Base-by-base conservation (phyloP, 257 asterid genomes). In the Capsicum chinense region DNA sequence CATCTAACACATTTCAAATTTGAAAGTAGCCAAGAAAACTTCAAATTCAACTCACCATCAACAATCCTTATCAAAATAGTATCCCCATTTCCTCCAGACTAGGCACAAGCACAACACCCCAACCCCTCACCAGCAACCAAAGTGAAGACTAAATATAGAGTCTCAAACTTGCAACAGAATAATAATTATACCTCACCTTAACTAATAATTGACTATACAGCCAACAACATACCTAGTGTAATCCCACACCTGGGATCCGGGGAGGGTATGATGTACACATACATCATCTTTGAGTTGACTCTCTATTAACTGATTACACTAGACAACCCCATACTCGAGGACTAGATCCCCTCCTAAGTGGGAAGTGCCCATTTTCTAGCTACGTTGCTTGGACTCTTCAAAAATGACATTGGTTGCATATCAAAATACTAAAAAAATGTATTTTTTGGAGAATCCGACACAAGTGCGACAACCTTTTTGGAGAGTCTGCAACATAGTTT, bases 11-110 rank as follows among this genome's bases (percentile, higher is more conserved):
- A 74, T 54, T 14, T 26, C 80, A 50, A 54, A 78, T 54, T 54
- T 54, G 26, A 13, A 54, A 78, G 50, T 54, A 39, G 81, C 81
- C 5, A 33, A 54, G 81, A 52, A 78, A 50, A 26, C 48, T 54
- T 52, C 19, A 74, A 54, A 78, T 54, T 54, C 64, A 54, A 54
- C 81, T 52, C 81, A 78, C n/a, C 48, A 21, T 33, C 81, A 7
- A 14, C 54, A 76, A 52, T 76, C 48, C 9, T 21, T 14, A 33
- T 76, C 12, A 76, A 37, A 39, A 39, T 4, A 21, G 47, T 26
- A 52, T 6, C 11, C 11, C 80, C 19, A 42, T 19, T 70, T 50
- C 80, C 50, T 21, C 47, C 62, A 74, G 60, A 50, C 60, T 11
- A 74, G 62, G 47, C 62, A 50, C 19, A 74, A 4, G n/a, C 42